Conservation (phyloP, 129 eudicot species). For the Silybum marianum region DNA sequence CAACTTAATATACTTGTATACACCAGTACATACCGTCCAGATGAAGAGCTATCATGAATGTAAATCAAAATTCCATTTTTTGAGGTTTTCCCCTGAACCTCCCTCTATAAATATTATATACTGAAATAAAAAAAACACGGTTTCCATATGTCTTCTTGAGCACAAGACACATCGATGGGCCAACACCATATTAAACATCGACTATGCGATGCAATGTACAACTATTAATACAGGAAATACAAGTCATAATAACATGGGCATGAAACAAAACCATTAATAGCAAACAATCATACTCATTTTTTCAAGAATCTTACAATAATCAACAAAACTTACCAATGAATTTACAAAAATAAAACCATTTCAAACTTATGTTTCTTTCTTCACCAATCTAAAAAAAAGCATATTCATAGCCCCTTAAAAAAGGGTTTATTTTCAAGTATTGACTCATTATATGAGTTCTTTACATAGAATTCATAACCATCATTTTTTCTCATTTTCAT, state of each 20-base stretch:
- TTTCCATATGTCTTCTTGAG: not conserved
- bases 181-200: not conserved
- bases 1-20: too few species aligned
- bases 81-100: too few species aligned
- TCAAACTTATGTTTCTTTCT: constrained; percentile 20
- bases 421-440: constrained; percentile 27
- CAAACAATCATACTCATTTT: constrained; percentile 1
- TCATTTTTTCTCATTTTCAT: constrained; percentile 13
- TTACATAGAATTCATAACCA: constrained; percentile 18
- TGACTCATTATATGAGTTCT: constrained; percentile 20
- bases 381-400: constrained; percentile 24
- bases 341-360: constrained; percentile 18
- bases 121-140: not conserved
- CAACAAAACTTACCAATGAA: constrained; percentile 6
- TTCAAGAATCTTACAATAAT: constrained; percentile 21
- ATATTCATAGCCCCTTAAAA: constrained; percentile 15
- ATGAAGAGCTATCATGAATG: too few species aligned
- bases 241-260: not conserved
- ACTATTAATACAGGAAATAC: not conserved
- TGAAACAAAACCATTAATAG: not conserved
- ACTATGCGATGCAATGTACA: not conserved
- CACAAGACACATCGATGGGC: not conserved
- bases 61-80: too few species aligned
- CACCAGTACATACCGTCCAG: too few species aligned
- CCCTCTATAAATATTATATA: not conserved